Base-by-base conservation (phyloP, 2,329 filamentous ascomycete genomes). In the Penicillium sp. region DNA sequence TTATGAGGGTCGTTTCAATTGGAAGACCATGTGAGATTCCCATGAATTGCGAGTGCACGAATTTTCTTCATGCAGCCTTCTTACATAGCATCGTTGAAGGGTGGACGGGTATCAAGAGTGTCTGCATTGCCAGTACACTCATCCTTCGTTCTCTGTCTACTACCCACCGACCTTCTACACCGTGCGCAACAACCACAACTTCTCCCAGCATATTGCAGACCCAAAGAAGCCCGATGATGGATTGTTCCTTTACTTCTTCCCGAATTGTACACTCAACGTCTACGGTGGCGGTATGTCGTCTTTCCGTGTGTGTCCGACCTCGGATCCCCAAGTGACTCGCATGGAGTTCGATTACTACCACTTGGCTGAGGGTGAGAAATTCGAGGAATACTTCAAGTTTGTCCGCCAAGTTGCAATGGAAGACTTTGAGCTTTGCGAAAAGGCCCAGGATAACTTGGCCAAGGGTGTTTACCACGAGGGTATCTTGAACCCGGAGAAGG, bases 321-420 rank as follows among this genome's bases (percentile, higher is more conserved):
- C 78, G 0, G 78, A 83, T 26, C 83, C 84, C 0, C 78, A 79
- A 0, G 74, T 83, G 19, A 82, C 82, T 0, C 76, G 82, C 15
- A 86, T 86, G 84, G 84, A 86, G 66, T 87, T 87, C 61, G 85
- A 86, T 67, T 87, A 87, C 64, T 86, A 85, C 65, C 83, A 86
- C 60, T 65, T 78, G 33, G 81, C 80, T 37, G 76, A 74, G 0
- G 82, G 80, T 7, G 80, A 84, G n/a, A 81, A 82, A 51, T 86
- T 86, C 62, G 83, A 86, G 60, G 79, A 84, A 6, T 86, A 86
- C 65, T 86, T 79, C 68, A 82, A 80, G 45, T 86, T 86, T 57
- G 83, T 86, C 4, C 76, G 84, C 2, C 83, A 84, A 63, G 85
- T 87, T 3, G 84, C 84, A 0, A 70, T 84, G 61, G 84, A 86